These are phyloP conservation scores for Dioszegia crocea DNA, from an alignment of 768 basidiomycete species.

Conservation along the genomic window DNA sequence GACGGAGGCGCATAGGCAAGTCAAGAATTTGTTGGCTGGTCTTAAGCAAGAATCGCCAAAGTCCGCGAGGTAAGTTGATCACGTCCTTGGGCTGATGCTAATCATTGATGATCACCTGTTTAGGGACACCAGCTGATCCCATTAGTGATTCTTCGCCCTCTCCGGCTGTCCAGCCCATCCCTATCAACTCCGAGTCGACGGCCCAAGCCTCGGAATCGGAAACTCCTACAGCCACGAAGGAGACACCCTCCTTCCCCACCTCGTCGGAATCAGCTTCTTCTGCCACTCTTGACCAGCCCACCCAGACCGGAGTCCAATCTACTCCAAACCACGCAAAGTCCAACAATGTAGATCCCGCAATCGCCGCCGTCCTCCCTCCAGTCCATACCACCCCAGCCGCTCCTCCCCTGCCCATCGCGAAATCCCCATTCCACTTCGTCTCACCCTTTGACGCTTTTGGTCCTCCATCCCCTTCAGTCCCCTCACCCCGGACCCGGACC, in stretches of 20 bases:
- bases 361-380: background rate
- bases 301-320: too few species aligned
- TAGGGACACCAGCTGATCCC: background rate
- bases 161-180: background rate
- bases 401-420: conserved; percentile 11
- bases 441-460: conserved; percentile 43
- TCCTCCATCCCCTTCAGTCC: background rate
- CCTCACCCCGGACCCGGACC: background rate
- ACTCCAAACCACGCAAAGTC: too few species aligned
- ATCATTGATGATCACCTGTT: background rate
- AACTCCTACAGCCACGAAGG: too few species aligned
- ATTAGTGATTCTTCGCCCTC: background rate
- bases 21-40: background rate
- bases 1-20: background rate
- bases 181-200: too few species aligned
- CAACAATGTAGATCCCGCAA: too few species aligned
- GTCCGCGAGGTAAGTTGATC: background rate
- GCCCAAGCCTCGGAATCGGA: too few species aligned
- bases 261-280: too few species aligned
- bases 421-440: conserved; percentile 41
- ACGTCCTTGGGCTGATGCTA: too few species aligned
- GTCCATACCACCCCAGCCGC: background rate
- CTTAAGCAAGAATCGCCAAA: background rate
- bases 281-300: too few species aligned
- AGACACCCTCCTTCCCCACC: too few species aligned